Evolutionary conservation across 1,284 basidiomycete species (phyloP).

Genomic region (Amylostereum areolatum): DNA sequence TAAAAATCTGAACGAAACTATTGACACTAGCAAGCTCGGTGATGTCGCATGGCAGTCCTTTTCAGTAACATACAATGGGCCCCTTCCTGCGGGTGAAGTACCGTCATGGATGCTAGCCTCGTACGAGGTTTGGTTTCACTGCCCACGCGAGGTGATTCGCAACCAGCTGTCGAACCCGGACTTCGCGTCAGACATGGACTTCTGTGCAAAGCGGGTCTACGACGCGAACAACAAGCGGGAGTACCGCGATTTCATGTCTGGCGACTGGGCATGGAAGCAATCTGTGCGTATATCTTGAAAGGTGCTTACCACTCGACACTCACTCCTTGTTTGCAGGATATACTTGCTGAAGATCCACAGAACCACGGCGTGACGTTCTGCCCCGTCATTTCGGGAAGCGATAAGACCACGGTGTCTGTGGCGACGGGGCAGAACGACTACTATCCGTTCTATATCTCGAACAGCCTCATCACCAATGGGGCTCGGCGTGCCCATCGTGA

Average conservation of each 20-base stretch:
- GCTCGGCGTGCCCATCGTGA: slow-evolving; percentile 18
- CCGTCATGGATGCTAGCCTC: slow-evolving; percentile 12
- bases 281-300: slow-evolving; percentile 8
- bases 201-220: slow-evolving; percentile 10
- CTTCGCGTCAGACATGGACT: slow-evolving; percentile 18
- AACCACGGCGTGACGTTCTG: slow-evolving; percentile 11
- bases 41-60: slow-evolving; percentile 11
- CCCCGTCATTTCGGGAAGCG: slow-evolving; percentile 15
- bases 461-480: slow-evolving; percentile 14
- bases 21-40: slow-evolving; percentile 6
- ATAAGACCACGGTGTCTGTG: slow-evolving; percentile 22
- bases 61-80: slow-evolving; percentile 5
- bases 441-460: slow-evolving; percentile 16
- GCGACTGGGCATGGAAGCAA: slow-evolving; percentile 14
- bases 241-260: slow-evolving; percentile 17
- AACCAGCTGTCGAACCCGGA: slow-evolving; percentile 11
- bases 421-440: slow-evolving; percentile 18
- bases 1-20: slow-evolving; percentile 14
- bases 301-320: no score
- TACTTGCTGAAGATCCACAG: slow-evolving; percentile 7
- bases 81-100: slow-evolving; percentile 2
- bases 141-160: slow-evolving; percentile 3
- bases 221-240: background rate
- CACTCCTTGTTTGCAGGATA: slow-evolving; percentile 4
- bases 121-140: slow-evolving; percentile 11